Evolutionary conservation across 257 asterid genomes (phyloP), one percentile per base, ranked within the genome.

Genomic region (Scutellaria galericulata): DNA sequence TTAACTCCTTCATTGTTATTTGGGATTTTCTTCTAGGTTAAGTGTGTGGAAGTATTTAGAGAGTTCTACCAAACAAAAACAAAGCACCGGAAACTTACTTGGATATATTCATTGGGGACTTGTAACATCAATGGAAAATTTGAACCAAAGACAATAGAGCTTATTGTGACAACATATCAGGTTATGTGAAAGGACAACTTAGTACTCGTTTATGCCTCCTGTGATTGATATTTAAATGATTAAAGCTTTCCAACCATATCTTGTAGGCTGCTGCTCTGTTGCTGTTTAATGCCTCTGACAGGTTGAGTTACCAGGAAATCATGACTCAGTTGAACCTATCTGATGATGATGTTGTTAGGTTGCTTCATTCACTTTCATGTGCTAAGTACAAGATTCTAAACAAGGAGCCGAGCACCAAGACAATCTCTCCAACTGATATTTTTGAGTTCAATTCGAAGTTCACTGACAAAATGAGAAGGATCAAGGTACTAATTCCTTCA

Each of bases 291-390:
- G 27, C 93, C 45, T 77, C 87, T 1, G 87, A 87, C 53, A 83
- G 80, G 72, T 74, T 87, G 57, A 87, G 90, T 31, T 87, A 87
- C 66, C 86, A 79, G 71, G 93, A 87, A 53, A 85, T 87, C 74
- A 80, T 81, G 88, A 20, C 82, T 65, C 93, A 87, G 65, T 75
- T 85, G 84, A 87, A 87, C 75, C 71, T 87, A 41, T 73, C 86
- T 11, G 93, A 87, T 41, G 93, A 87, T 48, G 93, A 87, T 71
- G 84, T 83, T 81, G 86, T 83, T 48, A 78, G 93, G 73, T 71
- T 83, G 78, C 90, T 87, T 20, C 92, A 85, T 83, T 87, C 92
- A 7, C 92, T 87, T 59, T 87, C 90, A 14, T 87, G 90, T 68
- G 88, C 84, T 69, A 85, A 76, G 76, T 83, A 85, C 66, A 87